Conservation (phyloP, 257 asterid genomes). For the Solanum neorickii region DNA sequence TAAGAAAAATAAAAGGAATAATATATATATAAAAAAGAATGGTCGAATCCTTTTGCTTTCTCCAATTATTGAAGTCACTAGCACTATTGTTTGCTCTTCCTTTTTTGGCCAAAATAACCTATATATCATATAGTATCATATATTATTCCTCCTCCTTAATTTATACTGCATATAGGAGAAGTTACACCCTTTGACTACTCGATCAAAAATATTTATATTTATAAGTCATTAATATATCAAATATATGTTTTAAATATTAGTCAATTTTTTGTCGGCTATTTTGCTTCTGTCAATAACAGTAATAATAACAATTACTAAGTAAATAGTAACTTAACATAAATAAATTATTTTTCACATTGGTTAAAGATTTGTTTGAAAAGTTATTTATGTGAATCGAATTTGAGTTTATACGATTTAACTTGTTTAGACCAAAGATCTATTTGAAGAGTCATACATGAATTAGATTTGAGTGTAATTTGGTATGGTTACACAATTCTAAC, state of each 20-base stretch:
- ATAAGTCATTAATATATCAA: background rate
- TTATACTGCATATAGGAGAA: background rate
- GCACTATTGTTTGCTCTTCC: background rate
- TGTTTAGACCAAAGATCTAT: background rate
- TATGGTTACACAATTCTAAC: too few species aligned
- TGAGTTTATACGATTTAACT: accelerated
- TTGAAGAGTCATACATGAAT: too few species aligned
- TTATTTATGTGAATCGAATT: too few species aligned
- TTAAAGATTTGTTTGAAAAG: too few species aligned
- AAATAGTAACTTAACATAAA: background rate
- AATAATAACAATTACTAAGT: background rate
- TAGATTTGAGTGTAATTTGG: too few species aligned
- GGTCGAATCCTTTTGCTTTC: background rate
- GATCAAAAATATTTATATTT: background rate
- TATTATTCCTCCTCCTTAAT: background rate
- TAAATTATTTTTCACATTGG: too few species aligned
- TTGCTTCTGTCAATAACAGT: too few species aligned
- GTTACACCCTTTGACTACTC: background rate
- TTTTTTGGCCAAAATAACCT: background rate
- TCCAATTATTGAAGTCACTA: background rate
- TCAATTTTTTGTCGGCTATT: too few species aligned
- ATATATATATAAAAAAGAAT: background rate
- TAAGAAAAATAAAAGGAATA: background rate
- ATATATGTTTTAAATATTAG: background rate
- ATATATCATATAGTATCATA: too few species aligned